Evolutionary conservation across 495 filamentous ascomycete genomes (phyloP).

Genomic region (Cryomyces minteri): DNA sequence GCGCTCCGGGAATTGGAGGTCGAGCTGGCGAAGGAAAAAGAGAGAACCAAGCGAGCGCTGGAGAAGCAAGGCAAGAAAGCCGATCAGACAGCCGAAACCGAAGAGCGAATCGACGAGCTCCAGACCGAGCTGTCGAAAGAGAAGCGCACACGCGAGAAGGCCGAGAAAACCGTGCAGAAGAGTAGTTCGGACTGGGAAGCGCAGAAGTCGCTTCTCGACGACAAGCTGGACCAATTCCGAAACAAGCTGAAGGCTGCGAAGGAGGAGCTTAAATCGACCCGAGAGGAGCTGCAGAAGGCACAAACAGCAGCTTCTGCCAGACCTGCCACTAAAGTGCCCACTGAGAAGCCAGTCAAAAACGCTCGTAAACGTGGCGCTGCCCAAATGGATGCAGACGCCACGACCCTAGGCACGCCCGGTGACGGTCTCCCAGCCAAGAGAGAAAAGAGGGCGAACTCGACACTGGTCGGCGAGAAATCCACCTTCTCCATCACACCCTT

Average conservation of each 20-base stretch:
- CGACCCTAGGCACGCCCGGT: slow-evolving; percentile 48
- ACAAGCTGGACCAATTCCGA: slow-evolving; percentile 45
- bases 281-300: slow-evolving; percentile 26
- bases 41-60: slow-evolving; percentile 10
- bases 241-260: slow-evolving; percentile 47
- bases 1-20: slow-evolving; percentile 23
- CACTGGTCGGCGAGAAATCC: slow-evolving; percentile 60
- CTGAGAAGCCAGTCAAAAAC: slow-evolving; percentile 16
- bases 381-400: slow-evolving; percentile 25
- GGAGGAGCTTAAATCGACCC: slow-evolving; percentile 46
- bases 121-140: slow-evolving; percentile 23
- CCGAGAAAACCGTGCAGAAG: slow-evolving; percentile 19
- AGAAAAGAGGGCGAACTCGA: slow-evolving; percentile 19
- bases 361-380: slow-evolving; percentile 28
- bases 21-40: slow-evolving; percentile 21
- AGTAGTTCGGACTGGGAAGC: slow-evolving; percentile 28
- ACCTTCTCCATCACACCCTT: slow-evolving; percentile 86
- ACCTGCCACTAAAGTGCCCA: slow-evolving; percentile 2
- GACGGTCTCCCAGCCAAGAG: slow-evolving; percentile 28
- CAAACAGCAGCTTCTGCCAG: slow-evolving; percentile 24
- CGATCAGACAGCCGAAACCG: slow-evolving; percentile 4
- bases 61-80: slow-evolving; percentile 8
- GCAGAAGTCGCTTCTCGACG: slow-evolving; percentile 39
- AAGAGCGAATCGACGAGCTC: slow-evolving; percentile 17
- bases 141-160: slow-evolving; percentile 22